phyloP scores from a whole-genome alignment of 495 filamentous ascomycete species.

The Viridothelium virens region DNA sequence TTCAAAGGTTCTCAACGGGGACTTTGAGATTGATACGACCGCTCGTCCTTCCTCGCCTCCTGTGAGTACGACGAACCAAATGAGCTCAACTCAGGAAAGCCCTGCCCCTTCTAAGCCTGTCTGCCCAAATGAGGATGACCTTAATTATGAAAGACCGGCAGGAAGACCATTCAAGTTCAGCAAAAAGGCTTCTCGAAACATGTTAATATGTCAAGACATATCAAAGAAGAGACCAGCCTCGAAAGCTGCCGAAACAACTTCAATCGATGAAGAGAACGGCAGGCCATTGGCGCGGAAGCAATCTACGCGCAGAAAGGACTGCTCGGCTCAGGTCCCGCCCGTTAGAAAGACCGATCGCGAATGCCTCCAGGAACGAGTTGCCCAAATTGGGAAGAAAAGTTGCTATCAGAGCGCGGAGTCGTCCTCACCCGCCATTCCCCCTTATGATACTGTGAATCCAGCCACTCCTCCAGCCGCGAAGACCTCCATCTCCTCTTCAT shows the following conservation, averaged over 20 bases:
- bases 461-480: background rate
- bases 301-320: background rate
- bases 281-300: background rate
- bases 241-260: background rate
- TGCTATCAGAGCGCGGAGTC: background rate
- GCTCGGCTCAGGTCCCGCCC: background rate
- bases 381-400: background rate
- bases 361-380: background rate
- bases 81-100: background rate
- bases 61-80: slow-evolving; percentile 6
- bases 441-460: background rate
- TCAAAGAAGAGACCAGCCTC: background rate
- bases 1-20: too few relatives aligned
- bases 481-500: background rate
- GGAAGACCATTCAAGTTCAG: background rate
- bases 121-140: background rate
- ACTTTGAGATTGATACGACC: background rate
- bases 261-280: background rate
- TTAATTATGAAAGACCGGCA: background rate
- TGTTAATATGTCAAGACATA: slow-evolving; percentile 9
- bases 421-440: background rate
- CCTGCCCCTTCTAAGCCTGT: background rate
- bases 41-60: slow-evolving; percentile 11
- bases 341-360: background rate
- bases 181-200: slow-evolving; percentile 10